Base-by-base conservation (phyloP, 148 eudicot genomes). In the Rhododendron ovatum region DNA sequence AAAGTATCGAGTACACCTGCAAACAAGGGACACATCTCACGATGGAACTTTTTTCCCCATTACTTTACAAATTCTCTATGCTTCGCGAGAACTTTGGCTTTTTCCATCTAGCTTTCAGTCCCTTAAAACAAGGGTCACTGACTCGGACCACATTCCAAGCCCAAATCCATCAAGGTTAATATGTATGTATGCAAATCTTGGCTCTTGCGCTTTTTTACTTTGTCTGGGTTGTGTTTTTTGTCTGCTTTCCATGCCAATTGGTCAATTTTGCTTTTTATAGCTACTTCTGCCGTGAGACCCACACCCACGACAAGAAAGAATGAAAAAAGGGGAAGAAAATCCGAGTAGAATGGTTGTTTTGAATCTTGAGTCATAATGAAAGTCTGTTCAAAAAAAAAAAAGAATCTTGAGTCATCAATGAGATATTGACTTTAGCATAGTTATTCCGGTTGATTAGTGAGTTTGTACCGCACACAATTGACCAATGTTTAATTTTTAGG, bases 21-120 rank as follows among this genome's bases (percentile, higher is more conserved):
- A 90, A 90, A 89, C 87, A 89, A 78, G 89, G 90, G 89, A 84
- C 92, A 87, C 92, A 84, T 39, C 82, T 87, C 28, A 83, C 90
- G 86, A 88, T 83, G 87, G 85, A 67, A n/a, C 80, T 79, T 65
- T 74, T 61, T 77, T 51, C 5, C 24, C 51, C 39, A 26, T n/a
- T 88, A 39, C 83, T 77, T 82, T 76, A 69, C 55, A 43, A 61
- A 50, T 90, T 88, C 84, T 88, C 87, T 90, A 85, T 88, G 88
- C 76, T 45, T 88, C 86, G 81, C 88, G 90, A 87, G 55, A 86
- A 85, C 89, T 88, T 73, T 41, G 75, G 48, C 85, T 84, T 86
- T 87, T 78, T 75, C n/a, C 81, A 87, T 78, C 85, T 82, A 80
- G 79, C 85, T 89, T 84, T 89, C 85, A 86, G 90, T 86, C 90